Evolutionary conservation across 768 basidiomycete genomes (phyloP).

Genomic region (Auriscalpium orientale): DNA sequence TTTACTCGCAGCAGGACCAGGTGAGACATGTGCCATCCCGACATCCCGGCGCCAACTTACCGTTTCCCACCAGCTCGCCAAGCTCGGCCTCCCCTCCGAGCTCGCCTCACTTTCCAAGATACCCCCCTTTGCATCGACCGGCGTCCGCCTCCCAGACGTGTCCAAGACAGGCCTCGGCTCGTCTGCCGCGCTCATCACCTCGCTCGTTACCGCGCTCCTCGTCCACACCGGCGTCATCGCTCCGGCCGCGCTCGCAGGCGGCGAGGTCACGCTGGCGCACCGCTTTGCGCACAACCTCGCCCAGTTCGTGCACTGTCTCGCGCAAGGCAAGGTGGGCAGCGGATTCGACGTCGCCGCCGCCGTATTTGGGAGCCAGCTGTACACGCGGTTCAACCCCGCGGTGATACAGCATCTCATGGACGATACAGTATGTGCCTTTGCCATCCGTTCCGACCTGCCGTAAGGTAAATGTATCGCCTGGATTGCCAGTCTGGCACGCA

Average conservation of each 20-base stretch:
- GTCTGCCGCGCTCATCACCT: conserved; percentile 94
- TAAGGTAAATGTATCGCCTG: neutral
- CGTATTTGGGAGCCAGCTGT: conserved; percentile 90
- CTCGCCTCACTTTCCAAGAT: conserved; percentile 58
- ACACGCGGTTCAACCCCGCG: conserved; percentile 75
- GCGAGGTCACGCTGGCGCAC: conserved; percentile 28
- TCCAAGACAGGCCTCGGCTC: conserved; percentile 99
- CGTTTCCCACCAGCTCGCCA: conserved; percentile 44
- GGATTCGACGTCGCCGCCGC: conserved; percentile 96
- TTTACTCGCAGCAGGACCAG: conserved; percentile 89
- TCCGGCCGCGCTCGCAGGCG: conserved; percentile 34
- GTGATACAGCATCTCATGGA: conserved; percentile 63
- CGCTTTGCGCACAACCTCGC: conserved; percentile 83
- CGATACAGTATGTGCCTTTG: conserved; percentile 33
- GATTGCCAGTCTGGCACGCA: conserved; percentile 13
- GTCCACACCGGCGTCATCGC: conserved; percentile 65
- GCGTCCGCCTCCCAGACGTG: conserved; percentile 66
- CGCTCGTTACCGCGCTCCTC: conserved; percentile 80
- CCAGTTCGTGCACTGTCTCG: conserved; percentile 91
- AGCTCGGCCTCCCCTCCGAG: conserved; percentile 52
- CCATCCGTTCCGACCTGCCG: neutral
- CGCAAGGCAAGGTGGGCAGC: conserved; percentile 96
- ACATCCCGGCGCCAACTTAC: neutral
- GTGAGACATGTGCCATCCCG: conserved; percentile 34
- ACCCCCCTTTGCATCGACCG: conserved; percentile 68